A percentile compares a stretch with the other conserved stretches of the same genome.
Evolutionary conservation across 192 early-diverging fungal genomes (phyloP).

Genomic region (Backusella tarrabulga): DNA sequence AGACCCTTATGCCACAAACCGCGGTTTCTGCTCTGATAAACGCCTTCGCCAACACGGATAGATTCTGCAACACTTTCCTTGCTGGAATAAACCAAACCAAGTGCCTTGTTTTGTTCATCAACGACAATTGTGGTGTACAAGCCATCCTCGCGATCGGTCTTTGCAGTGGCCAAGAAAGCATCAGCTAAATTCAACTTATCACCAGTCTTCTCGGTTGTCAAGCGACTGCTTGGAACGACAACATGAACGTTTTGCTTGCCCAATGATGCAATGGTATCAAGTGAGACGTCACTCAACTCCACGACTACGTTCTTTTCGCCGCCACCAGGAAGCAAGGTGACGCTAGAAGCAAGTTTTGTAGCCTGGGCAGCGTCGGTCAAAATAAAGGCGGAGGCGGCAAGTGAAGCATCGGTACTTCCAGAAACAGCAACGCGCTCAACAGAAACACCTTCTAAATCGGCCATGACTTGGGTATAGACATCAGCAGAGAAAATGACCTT

Average conservation of each 20-base stretch:
- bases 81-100: slow-evolving; percentile 95
- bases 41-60: slow-evolving; percentile 75
- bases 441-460: slow-evolving; percentile 37
- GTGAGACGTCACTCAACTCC: slow-evolving; percentile 15
- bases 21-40: slow-evolving; percentile 86
- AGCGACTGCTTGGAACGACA: slow-evolving; percentile 22
- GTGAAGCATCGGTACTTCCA: slow-evolving; percentile 9
- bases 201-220: slow-evolving; percentile 32
- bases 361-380: slow-evolving; percentile 15
- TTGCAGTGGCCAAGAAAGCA: slow-evolving; percentile 53
- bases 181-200: slow-evolving; percentile 51
- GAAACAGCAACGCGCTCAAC: slow-evolving; percentile 45
- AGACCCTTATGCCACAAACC: slow-evolving; percentile 97
- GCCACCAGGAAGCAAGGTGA: slow-evolving; percentile 37
- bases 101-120: slow-evolving; percentile 82
- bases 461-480: slow-evolving; percentile 22
- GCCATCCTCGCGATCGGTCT: slow-evolving; percentile 88
- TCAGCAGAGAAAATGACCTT: slow-evolving; percentile 42
- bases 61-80: slow-evolving; percentile 78
- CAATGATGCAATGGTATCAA: slow-evolving; percentile 34
- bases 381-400: slow-evolving; percentile 35
- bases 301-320: slow-evolving; percentile 40
- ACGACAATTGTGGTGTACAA: slow-evolving; percentile 91
- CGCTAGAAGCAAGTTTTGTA: slow-evolving; percentile 18
- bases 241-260: slow-evolving; percentile 36